Evolutionary conservation across 768 basidiomycete species (phyloP), one percentile per base, ranked within the genome.

Genomic region (Termitomyces titanicus): DNA sequence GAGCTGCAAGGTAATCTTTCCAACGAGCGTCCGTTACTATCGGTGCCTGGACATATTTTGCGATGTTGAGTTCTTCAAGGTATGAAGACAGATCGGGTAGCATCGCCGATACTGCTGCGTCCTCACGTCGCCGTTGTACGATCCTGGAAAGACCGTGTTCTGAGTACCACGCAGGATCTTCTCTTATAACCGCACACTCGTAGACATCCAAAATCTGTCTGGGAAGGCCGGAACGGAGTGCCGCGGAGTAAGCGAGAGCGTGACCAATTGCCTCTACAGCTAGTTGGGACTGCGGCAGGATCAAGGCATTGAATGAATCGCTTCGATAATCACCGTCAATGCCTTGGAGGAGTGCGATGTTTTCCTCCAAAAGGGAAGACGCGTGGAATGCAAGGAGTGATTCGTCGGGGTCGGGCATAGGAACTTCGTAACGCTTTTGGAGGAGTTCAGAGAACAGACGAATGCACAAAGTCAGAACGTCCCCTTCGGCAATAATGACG

Each of bases 221-320:
- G 2, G 79, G 77, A 27, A 85, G 62, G 3, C 71, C 72, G 12
- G 71, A 69, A 33, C 70, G 68, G 42, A 77, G 54, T 17, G 76
- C 84, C 17, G 79, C 79, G 6, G 82, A 79, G 63, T 85, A 84
- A 2, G 84, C 81, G 39, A 83, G 70, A 15, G 83, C 79, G 62
- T 85, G 82, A 3, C 85, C 85, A 39, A 86, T 79, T n/a, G 84
- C 79, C 69, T 83, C 79, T 50, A 86, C 65, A 6, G 79, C 73
- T 12, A 57, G 54, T 48, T 81, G 77, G 10, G 82, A 79, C 63
- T 80, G 79, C 5, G 83, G 85, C 51, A 86, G 75, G 54, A 85
- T 66, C 48, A 81, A 72, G 6, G 75, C 71, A 63, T 81, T 80
- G 67, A 83, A 83, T 0, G 70, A 63, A 25, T 74, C 70, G 66